Evolutionary conservation across 2,329 filamentous ascomycete genomes (phyloP), one percentile per base, ranked within the genome.

Genomic region (Hypomyces perniciosus): DNA sequence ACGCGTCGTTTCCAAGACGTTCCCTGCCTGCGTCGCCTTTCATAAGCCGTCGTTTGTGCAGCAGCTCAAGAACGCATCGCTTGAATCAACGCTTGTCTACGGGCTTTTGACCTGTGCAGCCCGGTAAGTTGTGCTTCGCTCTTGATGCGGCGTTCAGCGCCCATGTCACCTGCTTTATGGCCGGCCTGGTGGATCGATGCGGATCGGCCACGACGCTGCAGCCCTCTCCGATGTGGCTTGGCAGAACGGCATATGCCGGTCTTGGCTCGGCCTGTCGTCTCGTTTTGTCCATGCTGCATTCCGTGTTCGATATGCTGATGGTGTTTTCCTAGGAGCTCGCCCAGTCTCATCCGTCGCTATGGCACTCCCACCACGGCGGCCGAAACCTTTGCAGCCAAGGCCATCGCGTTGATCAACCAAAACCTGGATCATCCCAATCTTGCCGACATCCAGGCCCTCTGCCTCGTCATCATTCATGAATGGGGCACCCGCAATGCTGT

Each of bases 401-500:
- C 78, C 8, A 76, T 80, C 64, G 71, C 69, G 59, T 67, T 78
- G 52, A 75, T 83, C 62, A 81, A 79, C 68, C 72, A 78, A 65
- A 78, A 78, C 39, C 65, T 83, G 44, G 79, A 83, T 57, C 77
- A 80, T 56, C 79, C 80, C 27, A 78, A 72, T 54, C 73, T 83
- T 38, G 77, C 78, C 50, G 80, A 83, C 55, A 81, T 83, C 52
- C 80, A 83, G 68, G 76, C 79, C 44, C 69, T 83, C 30, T 82
- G 80, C 65, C 71, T 83, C 49, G 67, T 83, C 56, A 77, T 81
- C 56, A 79, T 83, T 47, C 80, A 83, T 57, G 80, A 83, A 66
- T 83, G 80, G 80, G 80, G 80, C 44, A 77, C 76, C 51, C 69
- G 80, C 39, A 82, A 81, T 62, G 80, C 80, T 35, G 78, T 83